Percentiles rank a stretch among this genome's conserved stretches.
Evolutionary conservation across 257 asterid genomes (phyloP).

Genomic region (Solanum etuberosum): DNA sequence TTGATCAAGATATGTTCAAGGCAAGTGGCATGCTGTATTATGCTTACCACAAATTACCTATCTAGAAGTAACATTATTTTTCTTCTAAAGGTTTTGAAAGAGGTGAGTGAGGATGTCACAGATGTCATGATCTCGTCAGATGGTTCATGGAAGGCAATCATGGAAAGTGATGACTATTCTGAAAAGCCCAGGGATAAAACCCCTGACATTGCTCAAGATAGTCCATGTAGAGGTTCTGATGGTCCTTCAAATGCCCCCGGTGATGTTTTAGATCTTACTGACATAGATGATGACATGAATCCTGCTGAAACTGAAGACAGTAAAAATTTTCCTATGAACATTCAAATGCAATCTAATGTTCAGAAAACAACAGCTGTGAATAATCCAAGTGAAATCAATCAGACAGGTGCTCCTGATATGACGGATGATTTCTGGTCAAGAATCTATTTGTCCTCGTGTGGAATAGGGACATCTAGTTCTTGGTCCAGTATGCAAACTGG

Average conservation of each 20-base stretch:
- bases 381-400: conserved; percentile 13
- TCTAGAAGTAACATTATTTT: conserved; percentile 1
- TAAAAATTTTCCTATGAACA: conserved; percentile 14
- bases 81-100: conserved; percentile 52
- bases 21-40: conserved; percentile 38
- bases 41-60: neutral
- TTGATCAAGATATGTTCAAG: conserved; percentile 72
- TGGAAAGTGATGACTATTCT: conserved; percentile 29
- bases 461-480: conserved; percentile 15
- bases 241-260: conserved; percentile 7
- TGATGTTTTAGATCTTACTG: conserved; percentile 54
- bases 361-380: conserved; percentile 6
- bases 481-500: conserved; percentile 12
- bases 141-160: conserved; percentile 68
- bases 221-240: conserved; percentile 17
- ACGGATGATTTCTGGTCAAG: conserved; percentile 47
- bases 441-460: conserved; percentile 27
- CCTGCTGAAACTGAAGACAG: conserved; percentile 24
- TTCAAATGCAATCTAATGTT: conserved; percentile 6
- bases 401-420: conserved; percentile 6
- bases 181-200: conserved; percentile 27
- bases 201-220: conserved; percentile 12
- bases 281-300: conserved; percentile 33
- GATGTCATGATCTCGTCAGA: conserved; percentile 53
- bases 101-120: conserved; percentile 45